Evolutionary conservation across 2,329 filamentous ascomycete genomes (phyloP).

Genomic region (Hypocreales sp.): DNA sequence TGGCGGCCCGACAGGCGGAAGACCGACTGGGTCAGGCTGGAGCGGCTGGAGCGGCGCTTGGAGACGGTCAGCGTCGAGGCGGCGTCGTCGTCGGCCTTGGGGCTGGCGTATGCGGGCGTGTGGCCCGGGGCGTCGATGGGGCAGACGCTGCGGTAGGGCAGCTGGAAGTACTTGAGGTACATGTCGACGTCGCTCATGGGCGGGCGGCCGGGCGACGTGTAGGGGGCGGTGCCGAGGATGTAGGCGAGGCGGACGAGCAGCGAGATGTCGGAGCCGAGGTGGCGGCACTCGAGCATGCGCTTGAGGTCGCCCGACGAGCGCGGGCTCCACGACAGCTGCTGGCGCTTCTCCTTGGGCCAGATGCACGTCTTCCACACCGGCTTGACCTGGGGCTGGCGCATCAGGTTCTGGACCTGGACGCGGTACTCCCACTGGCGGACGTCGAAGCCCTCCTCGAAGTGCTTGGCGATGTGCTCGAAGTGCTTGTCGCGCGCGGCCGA

Average conservation of each 20-base stretch:
- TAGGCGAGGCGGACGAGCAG: conserved; percentile 26
- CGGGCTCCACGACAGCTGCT: conserved; percentile 22
- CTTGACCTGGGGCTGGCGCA: conserved; percentile 26
- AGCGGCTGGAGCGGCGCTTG: conserved; percentile 12
- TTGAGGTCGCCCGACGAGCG: conserved; percentile 26
- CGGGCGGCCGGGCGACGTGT: conserved; percentile 18
- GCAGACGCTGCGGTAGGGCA: conserved; percentile 20
- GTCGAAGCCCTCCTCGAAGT: conserved; percentile 26
- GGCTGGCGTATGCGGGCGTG: conserved; percentile 6
- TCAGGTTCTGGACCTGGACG: conserved; percentile 26
- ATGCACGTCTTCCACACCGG: conserved; percentile 28
- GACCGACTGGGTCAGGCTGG: conserved; percentile 13
- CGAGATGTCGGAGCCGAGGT: conserved; percentile 23
- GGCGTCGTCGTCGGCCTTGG: conserved; percentile 13
- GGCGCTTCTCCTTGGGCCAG: conserved; percentile 27
- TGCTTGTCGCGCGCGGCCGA: conserved; percentile 23
- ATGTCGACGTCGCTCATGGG: conserved; percentile 22
- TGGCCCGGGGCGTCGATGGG: conserved; percentile 17
- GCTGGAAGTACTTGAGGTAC: conserved; percentile 22
- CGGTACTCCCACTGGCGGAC: conserved; percentile 28
- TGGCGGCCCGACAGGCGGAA: conserved; percentile 17
- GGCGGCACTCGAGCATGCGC: conserved; percentile 27
- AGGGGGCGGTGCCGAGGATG: conserved; percentile 25
- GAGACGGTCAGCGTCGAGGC: conserved; percentile 12
- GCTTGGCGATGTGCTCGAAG: conserved; percentile 30